Base-by-base conservation (phyloP, 2,329 filamentous ascomycete genomes). In the Onygenales sp. region DNA sequence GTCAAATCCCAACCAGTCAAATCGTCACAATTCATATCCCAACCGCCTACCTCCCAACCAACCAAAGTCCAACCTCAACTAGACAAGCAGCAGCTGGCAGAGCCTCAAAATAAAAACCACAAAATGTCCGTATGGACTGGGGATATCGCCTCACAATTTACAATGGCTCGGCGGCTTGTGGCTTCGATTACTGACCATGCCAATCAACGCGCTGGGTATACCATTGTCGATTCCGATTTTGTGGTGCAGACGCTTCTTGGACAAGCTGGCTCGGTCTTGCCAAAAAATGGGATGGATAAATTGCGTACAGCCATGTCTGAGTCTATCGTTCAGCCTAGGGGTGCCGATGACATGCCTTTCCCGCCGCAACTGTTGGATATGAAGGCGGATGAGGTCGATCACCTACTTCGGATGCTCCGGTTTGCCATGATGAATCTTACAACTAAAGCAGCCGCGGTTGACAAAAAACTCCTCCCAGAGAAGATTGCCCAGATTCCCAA, bases 121-220 rank as follows among this genome's bases (percentile, higher is more conserved):
- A 50, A 51, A 54, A 17, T 50, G 31, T 17, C 52, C 33, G 42
- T 47, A 43, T 44, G 32, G 45, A 38, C 46, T 21, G 51, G 44
- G n/a, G 51, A 52, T 32, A 56, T 50, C 50, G 43, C 49, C 14
- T 54, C 51, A 39, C 53, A 57, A 14, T 49, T 58, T n/a, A 38
- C 41, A 10, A 57, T 56, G 54, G 68, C 70, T 58, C 71, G 70
- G 31, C 69, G 69, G 31, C 68, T 70, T 38, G 59, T 73, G 57
- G 67, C 65, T 46, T 70, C 72, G 55, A 73, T 73, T 55, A 72
- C 69, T 60, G 70, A 73, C 55, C 71, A 73, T 65, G 69, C 70
- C 61, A 73, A 73, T 63, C 64, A 70, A 31, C 70, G 71, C 54
- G 70, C 70, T 53, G 70, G 70, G 44, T 72, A 73, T 56, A 71